Conservation (phyloP, 805 yeast genomes). For the Pichia thaimueangensis region DNA sequence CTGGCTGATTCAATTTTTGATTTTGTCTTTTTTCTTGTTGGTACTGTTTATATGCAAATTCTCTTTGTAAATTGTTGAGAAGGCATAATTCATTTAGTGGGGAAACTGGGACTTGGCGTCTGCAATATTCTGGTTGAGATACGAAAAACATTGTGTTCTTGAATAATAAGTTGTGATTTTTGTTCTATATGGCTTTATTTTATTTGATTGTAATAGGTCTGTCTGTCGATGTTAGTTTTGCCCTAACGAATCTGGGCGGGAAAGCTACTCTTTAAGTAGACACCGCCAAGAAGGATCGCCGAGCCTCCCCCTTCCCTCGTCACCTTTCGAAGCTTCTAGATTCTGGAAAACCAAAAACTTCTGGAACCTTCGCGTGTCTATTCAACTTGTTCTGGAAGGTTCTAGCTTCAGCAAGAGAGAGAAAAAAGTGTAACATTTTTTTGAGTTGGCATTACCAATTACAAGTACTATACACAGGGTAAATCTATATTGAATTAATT, state of each 20-base stretch:
- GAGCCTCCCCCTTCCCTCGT: background rate
- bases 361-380: background rate
- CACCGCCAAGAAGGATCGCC: background rate
- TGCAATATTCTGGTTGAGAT: constrained; percentile 14
- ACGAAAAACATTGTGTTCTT: constrained; percentile 17
- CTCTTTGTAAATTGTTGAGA: constrained; percentile 7
- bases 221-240: too few relatives aligned
- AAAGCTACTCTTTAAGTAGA: too few relatives aligned
- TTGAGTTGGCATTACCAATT: too few relatives aligned
- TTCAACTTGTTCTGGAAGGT: background rate
- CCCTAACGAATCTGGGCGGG: too few relatives aligned
- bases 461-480: background rate
- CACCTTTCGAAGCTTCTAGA: too few relatives aligned
- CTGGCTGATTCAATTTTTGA: constrained; percentile 10
- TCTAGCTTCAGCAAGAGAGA: too few relatives aligned
- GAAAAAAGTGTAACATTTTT: too few relatives aligned
- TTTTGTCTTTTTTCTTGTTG: constrained; percentile 9
- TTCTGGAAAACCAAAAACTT: too few relatives aligned
- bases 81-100: constrained; percentile 5
- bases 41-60: constrained; percentile 8
- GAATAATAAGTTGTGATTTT: too few relatives aligned
- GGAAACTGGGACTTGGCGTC: background rate
- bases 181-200: background rate
- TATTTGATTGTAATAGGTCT: background rate
- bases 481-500: too few relatives aligned